A percentile compares a stretch with the other conserved stretches of the same genome.
phyloP scores from a whole-genome alignment of 345 rosid genomes.

The Camelina sativa region DNA sequence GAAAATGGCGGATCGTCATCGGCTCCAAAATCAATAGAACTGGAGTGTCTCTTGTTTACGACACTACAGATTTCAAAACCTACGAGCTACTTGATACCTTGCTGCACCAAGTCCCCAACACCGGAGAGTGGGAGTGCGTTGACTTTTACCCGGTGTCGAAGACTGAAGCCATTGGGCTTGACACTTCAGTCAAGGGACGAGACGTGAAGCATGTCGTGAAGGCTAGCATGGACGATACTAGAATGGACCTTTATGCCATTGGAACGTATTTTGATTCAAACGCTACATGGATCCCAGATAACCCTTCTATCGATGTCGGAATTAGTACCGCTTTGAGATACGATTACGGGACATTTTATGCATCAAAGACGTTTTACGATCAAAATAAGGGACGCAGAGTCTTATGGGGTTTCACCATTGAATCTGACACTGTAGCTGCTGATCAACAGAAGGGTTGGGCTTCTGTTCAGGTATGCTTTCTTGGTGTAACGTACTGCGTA shows the following conservation, averaged over 20 bases:
- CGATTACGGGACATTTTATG: slow-evolving; percentile 44
- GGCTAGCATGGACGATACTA: slow-evolving; percentile 45
- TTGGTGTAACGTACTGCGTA: background rate
- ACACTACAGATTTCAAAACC: slow-evolving; percentile 69
- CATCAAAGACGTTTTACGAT: slow-evolving; percentile 47
- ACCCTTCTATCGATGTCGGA: slow-evolving; percentile 36
- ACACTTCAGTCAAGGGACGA: slow-evolving; percentile 40
- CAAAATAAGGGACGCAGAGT: slow-evolving; percentile 35
- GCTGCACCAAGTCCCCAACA: slow-evolving; percentile 66
- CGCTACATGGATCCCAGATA: slow-evolving; percentile 39
- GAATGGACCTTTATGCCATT: slow-evolving; percentile 40
- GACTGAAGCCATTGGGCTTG: slow-evolving; percentile 28
- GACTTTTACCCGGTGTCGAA: slow-evolving; percentile 45
- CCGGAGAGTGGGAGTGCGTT: slow-evolving; percentile 86
- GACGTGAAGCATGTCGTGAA: slow-evolving; percentile 42
- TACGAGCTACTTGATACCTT: slow-evolving; percentile 44
- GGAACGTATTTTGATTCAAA: slow-evolving; percentile 32
- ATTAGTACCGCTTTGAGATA: slow-evolving; percentile 29
- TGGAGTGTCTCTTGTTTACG: slow-evolving; percentile 73
- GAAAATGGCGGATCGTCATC: slow-evolving; percentile 80
- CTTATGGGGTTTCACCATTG: slow-evolving; percentile 44
- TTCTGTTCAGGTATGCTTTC: slow-evolving; percentile 60
- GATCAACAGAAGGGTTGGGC: slow-evolving; percentile 61
- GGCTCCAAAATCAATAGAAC: slow-evolving; percentile 77
- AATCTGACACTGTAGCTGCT: slow-evolving; percentile 33